A percentile compares a stretch with the other conserved stretches of the same genome.
Evolutionary conservation across 1,284 basidiomycete species (phyloP).

Genomic region (Microbotryum saponariae): DNA sequence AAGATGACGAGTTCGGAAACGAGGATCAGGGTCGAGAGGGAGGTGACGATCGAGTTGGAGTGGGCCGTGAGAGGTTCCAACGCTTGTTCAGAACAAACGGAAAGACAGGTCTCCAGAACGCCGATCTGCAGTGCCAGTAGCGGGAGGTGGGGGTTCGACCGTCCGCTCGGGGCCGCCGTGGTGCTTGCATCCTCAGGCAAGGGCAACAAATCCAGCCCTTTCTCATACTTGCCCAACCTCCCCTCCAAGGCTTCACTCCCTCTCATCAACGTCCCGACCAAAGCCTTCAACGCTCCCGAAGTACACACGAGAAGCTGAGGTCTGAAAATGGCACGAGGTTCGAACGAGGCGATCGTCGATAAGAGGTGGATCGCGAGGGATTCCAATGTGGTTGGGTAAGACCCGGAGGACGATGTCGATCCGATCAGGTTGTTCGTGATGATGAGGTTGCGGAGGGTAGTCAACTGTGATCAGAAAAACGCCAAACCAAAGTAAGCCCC

Average conservation of each 20-base stretch:
- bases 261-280: background rate
- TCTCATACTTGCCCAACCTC: conserved; percentile 10
- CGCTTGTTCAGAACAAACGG: too few species aligned
- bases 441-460: too few species aligned
- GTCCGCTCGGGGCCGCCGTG: too few species aligned
- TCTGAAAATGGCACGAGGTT: conserved; percentile 23
- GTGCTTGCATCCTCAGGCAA: background rate
- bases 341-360: conserved; percentile 12
- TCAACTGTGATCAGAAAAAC: too few species aligned
- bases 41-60: conserved; percentile 4
- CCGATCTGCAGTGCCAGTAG: too few species aligned
- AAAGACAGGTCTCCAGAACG: too few species aligned
- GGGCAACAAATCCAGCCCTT: background rate
- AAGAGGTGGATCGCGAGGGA: conserved; percentile 11
- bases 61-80: background rate
- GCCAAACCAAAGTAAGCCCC: too few species aligned
- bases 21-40: conserved; percentile 1
- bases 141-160: too few species aligned
- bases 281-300: conserved; percentile 9
- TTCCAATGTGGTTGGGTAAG: background rate
- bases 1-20: background rate
- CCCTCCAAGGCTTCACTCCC: background rate
- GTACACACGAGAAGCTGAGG: conserved; percentile 25
- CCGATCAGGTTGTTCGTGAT: too few species aligned
- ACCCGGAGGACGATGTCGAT: too few species aligned